Conservation (phyloP, 768 basidiomycete species). For the Leccinum obscurum region DNA sequence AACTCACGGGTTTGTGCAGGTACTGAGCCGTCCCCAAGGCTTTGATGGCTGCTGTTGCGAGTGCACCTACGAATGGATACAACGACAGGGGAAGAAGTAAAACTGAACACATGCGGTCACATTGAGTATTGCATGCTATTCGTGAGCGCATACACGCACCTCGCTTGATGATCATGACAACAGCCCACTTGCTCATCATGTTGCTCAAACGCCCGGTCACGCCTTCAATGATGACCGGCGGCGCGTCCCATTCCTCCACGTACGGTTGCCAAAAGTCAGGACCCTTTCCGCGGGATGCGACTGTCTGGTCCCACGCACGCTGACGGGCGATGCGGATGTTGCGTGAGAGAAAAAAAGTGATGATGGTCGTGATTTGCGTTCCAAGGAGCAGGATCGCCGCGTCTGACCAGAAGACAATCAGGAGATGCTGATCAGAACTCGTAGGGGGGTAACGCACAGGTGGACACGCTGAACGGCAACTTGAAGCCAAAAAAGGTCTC, state of each 20-base stretch:
- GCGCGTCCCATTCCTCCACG: slow-evolving; percentile 76
- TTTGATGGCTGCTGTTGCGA: slow-evolving; percentile 63
- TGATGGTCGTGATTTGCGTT: slow-evolving; percentile 70
- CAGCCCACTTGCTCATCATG: slow-evolving; percentile 17
- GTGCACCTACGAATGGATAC: slow-evolving; percentile 67
- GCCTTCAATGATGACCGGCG: slow-evolving; percentile 42
- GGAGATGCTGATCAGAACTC: background rate
- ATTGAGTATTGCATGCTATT: background rate
- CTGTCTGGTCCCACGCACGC: slow-evolving; percentile 80
- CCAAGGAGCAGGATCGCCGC: slow-evolving; percentile 74
- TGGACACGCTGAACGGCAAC: slow-evolving; percentile 67
- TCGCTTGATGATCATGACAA: slow-evolving; percentile 21
- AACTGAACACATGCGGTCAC: slow-evolving; percentile 34
- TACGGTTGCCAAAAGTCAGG: slow-evolving; percentile 83
- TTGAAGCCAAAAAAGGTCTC: slow-evolving; percentile 65
- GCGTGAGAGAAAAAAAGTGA: slow-evolving; percentile 79
- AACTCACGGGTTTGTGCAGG: slow-evolving; percentile 65
- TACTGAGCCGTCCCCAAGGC: slow-evolving; percentile 65
- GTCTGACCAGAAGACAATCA: slow-evolving; percentile 44
- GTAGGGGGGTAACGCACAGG: slow-evolving; percentile 47
- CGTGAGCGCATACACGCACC: slow-evolving; percentile 16
- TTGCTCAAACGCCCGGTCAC: slow-evolving; percentile 22
- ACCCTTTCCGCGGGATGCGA: slow-evolving; percentile 79
- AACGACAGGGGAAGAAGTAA: slow-evolving; percentile 62
- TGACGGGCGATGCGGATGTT: slow-evolving; percentile 81